Base-by-base conservation (phyloP, 192 early-diverging fungal genomes). In the Linderina pennispora region DNA sequence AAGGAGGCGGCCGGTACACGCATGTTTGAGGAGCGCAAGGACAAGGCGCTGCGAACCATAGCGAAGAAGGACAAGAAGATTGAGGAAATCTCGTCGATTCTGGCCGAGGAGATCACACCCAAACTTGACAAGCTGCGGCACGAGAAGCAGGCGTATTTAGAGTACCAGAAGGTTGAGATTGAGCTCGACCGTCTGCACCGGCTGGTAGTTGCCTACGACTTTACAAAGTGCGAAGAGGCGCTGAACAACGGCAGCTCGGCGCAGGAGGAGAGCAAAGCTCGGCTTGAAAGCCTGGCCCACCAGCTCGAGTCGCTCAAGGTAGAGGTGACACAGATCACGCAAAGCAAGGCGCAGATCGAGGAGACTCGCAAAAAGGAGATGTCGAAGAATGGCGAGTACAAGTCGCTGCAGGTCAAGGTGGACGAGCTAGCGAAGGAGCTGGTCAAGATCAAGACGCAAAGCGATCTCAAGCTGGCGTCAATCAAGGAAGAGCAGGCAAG, bases 11-110 rank as follows among this genome's bases (percentile, higher is more conserved):
- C 97, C 4, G 97, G 97, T 3, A 99, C 97, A 33, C 77, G 92
- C 31, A 94, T 99, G 92, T 99, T 91, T 66, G 97, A 99, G 63
- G 97, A 99, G 58, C 71, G 89, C 50, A 99, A 98, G 58, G 86
- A 89, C 37, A 94, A 93, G 72, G 97, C 97, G 3, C 73, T 88
- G 26, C 85, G 86, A 53, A 91, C 89, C 3, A 96, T 99, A 68
- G 79, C 75, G 3, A 98, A 98, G 58, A 98, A 99, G 65, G 94
- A 96, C 45, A 85, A 84, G 36, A 97, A 95, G 65, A 80, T 98
- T 7, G 87, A 89, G 6, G 92, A 99, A 50, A 94, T 96, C 39
- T 85, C 81, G 10, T 62, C 69, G 18, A 75, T 94, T 40, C 75
- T 99, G 22, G 53, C 76, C 5, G 87, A 89, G 48, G 94, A 97